A percentile compares a stretch with the other conserved stretches of the same genome.
Conservation (phyloP, 768 basidiomycete genomes). For the Solioccasus polychromus region DNA sequence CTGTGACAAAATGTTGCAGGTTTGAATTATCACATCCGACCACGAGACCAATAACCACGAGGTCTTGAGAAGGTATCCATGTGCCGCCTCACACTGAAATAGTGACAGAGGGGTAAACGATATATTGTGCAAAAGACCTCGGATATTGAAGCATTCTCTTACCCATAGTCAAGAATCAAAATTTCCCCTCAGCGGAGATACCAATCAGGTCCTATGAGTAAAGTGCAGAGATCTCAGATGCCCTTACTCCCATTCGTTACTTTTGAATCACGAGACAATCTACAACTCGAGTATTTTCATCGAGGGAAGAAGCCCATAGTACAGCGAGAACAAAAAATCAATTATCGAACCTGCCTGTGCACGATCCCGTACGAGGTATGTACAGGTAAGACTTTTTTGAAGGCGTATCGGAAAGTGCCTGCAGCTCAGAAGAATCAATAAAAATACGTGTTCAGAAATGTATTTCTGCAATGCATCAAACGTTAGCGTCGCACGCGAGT, state of each 20-base stretch:
- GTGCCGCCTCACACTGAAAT: slow-evolving; percentile 6
- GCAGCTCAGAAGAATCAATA: slow-evolving; percentile 33
- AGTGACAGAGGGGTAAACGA: slow-evolving; percentile 6
- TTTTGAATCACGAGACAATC: slow-evolving; percentile 27
- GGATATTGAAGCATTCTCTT: slow-evolving; percentile 2
- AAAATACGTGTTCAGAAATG: slow-evolving; percentile 14
- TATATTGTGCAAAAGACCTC: not conserved
- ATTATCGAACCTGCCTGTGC: slow-evolving; percentile 40
- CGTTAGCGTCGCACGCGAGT: slow-evolving; percentile 19
- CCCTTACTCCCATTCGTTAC: slow-evolving; percentile 19
- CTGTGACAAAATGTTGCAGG: not conserved
- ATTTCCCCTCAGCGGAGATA: not conserved
- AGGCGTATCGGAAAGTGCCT: slow-evolving; percentile 30
- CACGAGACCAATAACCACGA: slow-evolving; percentile 1
- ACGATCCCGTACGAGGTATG: slow-evolving; percentile 29
- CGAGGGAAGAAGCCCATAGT: slow-evolving; percentile 30
- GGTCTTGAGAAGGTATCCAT: too few relatives aligned
- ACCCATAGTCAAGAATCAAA: slow-evolving; percentile 4
- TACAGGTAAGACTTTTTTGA: slow-evolving; percentile 32
- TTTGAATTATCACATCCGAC: too few relatives aligned
- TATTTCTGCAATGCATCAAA: slow-evolving; percentile 28
- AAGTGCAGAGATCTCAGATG: slow-evolving; percentile 6
- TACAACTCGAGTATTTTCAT: slow-evolving; percentile 34
- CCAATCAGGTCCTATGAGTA: not conserved
- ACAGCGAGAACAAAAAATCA: slow-evolving; percentile 30